These are phyloP conservation scores for Kluyveromyces starmeri DNA, from an alignment of 805 yeast species.

Conservation along the genomic window DNA sequence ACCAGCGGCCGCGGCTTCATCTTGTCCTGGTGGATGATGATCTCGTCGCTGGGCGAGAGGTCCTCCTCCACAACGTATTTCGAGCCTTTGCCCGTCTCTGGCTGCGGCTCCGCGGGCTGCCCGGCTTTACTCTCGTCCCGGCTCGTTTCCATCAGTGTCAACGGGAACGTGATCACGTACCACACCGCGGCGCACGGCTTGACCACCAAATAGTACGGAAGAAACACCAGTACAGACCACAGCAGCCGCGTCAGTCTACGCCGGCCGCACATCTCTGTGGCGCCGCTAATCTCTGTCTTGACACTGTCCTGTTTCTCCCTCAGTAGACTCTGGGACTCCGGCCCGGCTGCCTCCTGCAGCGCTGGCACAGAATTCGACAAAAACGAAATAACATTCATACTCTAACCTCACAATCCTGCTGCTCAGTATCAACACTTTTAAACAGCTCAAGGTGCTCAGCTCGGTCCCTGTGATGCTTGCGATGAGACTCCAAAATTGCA, in stretches of 20 bases:
- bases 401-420: too few species aligned
- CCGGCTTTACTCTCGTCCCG: constrained; percentile 15
- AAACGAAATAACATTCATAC: constrained; percentile 11
- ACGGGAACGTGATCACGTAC: constrained; percentile 48
- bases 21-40: constrained; percentile 1
- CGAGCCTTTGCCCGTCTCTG: not conserved
- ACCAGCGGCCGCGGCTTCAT: constrained; percentile 3
- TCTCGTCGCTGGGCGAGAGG: constrained; percentile 1
- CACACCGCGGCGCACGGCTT: constrained; percentile 44
- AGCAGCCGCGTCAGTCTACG: constrained; percentile 8
- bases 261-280: not conserved
- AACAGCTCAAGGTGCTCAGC: too few species aligned
- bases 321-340: not conserved
- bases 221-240: constrained; percentile 32
- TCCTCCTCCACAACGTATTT: constrained; percentile 2
- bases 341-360: constrained; percentile 1
- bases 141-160: constrained; percentile 34
- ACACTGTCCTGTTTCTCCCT: not conserved
- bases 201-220: constrained; percentile 43
- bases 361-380: constrained; percentile 6
- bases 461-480: too few species aligned
- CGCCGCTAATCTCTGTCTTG: not conserved
- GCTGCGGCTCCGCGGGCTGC: not conserved
- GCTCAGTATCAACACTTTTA: too few species aligned
- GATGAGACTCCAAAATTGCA: too few species aligned